Conservation (phyloP, 1,139 yeast species). For the Meyerozyma sp. region DNA sequence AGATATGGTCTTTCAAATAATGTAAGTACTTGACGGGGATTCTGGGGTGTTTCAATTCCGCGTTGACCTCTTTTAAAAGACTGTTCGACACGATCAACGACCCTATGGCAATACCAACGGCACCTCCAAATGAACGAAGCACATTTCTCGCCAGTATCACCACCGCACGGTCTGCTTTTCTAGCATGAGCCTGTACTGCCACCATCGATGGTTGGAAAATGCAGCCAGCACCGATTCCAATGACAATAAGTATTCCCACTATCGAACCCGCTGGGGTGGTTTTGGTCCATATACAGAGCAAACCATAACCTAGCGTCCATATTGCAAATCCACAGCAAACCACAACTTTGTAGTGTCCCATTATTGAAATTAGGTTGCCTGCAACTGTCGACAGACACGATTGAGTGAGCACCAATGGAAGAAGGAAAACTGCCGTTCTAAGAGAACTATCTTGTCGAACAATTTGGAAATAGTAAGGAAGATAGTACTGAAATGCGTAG, state of each 20-base stretch:
- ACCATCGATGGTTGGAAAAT: constrained; percentile 21
- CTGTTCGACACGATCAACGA: constrained; percentile 15
- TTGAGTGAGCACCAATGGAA: constrained; percentile 15
- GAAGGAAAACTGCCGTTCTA: constrained; percentile 11
- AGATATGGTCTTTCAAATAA: constrained; percentile 12
- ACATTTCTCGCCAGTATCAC: constrained; percentile 18
- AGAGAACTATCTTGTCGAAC: constrained; percentile 12
- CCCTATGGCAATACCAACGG: constrained; percentile 15
- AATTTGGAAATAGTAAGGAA: constrained; percentile 16
- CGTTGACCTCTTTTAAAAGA: constrained; percentile 9
- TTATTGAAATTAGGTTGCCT: constrained; percentile 12
- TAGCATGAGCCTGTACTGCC: constrained; percentile 18
- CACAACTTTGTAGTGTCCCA: constrained; percentile 14
- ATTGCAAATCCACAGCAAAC: constrained; percentile 10
- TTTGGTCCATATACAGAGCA: constrained; percentile 10
- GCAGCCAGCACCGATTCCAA: constrained; percentile 17
- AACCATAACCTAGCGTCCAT: constrained; percentile 14
- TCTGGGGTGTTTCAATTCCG: constrained; percentile 3
- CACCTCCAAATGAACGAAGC: constrained; percentile 18
- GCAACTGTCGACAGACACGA: constrained; percentile 13
- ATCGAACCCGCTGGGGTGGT: constrained; percentile 10
- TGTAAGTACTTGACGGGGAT: constrained; percentile 8
- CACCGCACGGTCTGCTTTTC: constrained; percentile 16
- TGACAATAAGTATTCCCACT: constrained; percentile 11
- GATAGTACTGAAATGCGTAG: constrained; percentile 12